phyloP scores from a whole-genome alignment of 2,329 filamentous ascomycete species.

The Verticillium nubilum region DNA sequence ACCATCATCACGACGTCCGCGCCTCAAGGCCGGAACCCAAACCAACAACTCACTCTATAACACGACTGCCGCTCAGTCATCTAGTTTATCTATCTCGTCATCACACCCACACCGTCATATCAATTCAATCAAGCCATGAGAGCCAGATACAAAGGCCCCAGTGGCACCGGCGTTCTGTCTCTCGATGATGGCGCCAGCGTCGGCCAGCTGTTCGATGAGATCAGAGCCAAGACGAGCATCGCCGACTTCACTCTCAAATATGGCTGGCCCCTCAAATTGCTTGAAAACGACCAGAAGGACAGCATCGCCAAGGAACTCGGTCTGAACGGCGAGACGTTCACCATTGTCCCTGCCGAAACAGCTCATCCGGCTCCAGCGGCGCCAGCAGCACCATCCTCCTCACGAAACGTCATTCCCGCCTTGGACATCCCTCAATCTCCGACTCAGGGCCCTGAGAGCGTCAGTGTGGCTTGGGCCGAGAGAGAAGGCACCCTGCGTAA shows the following conservation, averaged over 20 bases:
- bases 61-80: neutral
- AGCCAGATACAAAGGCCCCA: conserved; percentile 69
- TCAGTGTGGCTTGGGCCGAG: conserved; percentile 41
- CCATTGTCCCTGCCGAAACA: conserved; percentile 37
- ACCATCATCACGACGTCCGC: too few species aligned
- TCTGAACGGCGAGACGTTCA: conserved; percentile 45
- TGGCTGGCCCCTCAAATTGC: conserved; percentile 71
- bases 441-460: conserved; percentile 21
- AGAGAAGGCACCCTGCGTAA: conserved; percentile 45
- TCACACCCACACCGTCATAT: neutral
- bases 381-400: conserved; percentile 4
- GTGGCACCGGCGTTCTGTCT: conserved; percentile 64
- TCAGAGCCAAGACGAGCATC: conserved; percentile 60
- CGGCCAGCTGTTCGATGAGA: conserved; percentile 51
- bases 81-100: neutral
- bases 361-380: conserved; percentile 5
- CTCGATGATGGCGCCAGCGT: conserved; percentile 65
- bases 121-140: conserved; percentile 47
- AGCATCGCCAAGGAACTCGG: conserved; percentile 42
- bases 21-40: too few species aligned
- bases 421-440: conserved; percentile 2
- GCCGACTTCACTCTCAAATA: conserved; percentile 71
- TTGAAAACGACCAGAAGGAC: conserved; percentile 52
- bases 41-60: too few species aligned
- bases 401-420: neutral